Conservation (phyloP, 768 basidiomycete genomes). For the Serendipita indica region DNA sequence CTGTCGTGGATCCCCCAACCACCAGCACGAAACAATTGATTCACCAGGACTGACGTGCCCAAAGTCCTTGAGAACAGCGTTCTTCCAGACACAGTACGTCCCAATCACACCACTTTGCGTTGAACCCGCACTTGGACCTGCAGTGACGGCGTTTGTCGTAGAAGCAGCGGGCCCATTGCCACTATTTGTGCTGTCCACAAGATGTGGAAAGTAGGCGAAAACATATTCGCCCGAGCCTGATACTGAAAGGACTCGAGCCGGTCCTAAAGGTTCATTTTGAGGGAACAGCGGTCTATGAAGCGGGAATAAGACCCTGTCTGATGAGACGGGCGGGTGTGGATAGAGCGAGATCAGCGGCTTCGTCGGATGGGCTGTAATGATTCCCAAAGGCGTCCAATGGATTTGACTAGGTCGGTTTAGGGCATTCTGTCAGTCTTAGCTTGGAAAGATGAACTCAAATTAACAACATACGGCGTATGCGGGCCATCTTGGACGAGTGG, state of each 20-base stretch:
- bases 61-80: not conserved
- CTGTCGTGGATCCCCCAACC: constrained; percentile 4
- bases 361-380: constrained; percentile 7
- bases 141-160: too few species aligned
- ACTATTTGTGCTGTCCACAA: too few species aligned
- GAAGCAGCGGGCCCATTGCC: too few species aligned
- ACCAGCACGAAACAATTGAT: constrained; percentile 5
- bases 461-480: not conserved
- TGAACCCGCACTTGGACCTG: not conserved
- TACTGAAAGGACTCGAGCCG: not conserved
- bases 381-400: not conserved
- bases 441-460: not conserved
- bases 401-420: not conserved
- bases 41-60: not conserved
- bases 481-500: not conserved
- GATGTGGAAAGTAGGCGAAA: constrained; percentile 8
- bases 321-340: not conserved
- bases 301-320: not conserved
- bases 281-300: not conserved
- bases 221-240: not conserved
- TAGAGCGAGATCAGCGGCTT: not conserved
- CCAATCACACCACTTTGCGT: too few species aligned
- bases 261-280: not conserved
- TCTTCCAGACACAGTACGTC: not conserved
- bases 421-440: too few species aligned